phyloP scores from a whole-genome alignment of 192 early-diverging fungal genomes.

The Dispira parvispora region DNA sequence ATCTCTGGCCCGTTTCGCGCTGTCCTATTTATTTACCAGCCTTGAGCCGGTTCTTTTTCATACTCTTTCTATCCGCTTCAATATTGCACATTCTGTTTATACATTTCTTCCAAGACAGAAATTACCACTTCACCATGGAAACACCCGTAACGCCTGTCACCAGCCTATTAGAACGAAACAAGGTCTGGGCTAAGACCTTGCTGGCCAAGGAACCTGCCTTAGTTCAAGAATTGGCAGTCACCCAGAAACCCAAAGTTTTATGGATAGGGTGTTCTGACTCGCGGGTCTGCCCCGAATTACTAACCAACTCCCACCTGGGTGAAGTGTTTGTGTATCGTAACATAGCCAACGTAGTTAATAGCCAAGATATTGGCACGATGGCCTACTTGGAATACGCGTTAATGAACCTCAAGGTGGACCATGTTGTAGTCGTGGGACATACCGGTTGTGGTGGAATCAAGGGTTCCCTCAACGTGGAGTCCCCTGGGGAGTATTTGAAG shows the following conservation, averaged over 20 bases:
- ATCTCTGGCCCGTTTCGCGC: no score
- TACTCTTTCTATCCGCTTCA: background rate
- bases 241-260: background rate
- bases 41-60: no score
- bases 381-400: conserved; percentile 81
- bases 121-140: background rate
- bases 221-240: background rate
- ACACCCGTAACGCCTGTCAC: background rate
- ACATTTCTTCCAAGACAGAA: background rate
- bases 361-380: conserved; percentile 52
- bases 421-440: conserved; percentile 57
- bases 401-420: conserved; percentile 70
- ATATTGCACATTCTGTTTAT: background rate
- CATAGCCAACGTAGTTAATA: conserved; percentile 68
- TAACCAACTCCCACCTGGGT: conserved; percentile 24
- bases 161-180: background rate
- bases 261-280: conserved; percentile 10
- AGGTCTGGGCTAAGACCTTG: background rate
- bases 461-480: conserved; percentile 24
- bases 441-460: conserved; percentile 41
- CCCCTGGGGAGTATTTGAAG: conserved; percentile 21
- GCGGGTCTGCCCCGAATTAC: background rate
- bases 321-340: conserved; percentile 87
- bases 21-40: no score
- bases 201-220: background rate